Conservation (phyloP, 768 basidiomycete species). For the Naganishia vishniacii region DNA sequence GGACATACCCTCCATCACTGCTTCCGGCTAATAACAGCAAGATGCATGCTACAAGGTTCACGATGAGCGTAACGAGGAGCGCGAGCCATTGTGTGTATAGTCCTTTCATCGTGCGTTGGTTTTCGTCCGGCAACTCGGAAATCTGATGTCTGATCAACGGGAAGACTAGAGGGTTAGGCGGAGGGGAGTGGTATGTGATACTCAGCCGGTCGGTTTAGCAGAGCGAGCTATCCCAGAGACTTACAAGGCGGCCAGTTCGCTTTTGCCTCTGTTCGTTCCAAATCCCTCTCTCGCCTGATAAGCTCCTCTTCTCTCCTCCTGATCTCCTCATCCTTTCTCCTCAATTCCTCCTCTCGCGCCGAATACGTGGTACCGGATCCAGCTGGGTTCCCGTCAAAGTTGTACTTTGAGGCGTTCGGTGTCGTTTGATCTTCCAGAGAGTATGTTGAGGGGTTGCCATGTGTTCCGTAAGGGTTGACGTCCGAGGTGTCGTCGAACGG, state of each 20-base stretch:
- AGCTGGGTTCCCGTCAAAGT: slow-evolving; percentile 25
- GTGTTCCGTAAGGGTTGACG: slow-evolving; percentile 36
- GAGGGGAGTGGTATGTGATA: no score
- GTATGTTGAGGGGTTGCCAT: slow-evolving; percentile 40
- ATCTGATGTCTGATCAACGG: slow-evolving; percentile 94
- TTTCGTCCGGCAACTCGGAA: slow-evolving; percentile 73
- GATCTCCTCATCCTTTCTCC: slow-evolving; percentile 57
- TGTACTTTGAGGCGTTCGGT: slow-evolving; percentile 11
- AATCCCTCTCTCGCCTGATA: slow-evolving; percentile 60
- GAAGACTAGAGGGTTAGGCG: no score
- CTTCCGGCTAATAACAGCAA: slow-evolving; percentile 73
- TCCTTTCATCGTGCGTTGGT: slow-evolving; percentile 71
- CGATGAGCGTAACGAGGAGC: slow-evolving; percentile 68
- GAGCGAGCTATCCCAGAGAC: slow-evolving; percentile 39
- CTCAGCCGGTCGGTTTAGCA: no score
- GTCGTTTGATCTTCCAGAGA: slow-evolving; percentile 39
- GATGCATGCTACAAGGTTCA: slow-evolving; percentile 89
- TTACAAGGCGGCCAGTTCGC: slow-evolving; percentile 83
- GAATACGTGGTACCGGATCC: slow-evolving; percentile 20
- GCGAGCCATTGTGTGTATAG: slow-evolving; percentile 93
- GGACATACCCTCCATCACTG: slow-evolving; percentile 52
- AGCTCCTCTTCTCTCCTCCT: slow-evolving; percentile 75
- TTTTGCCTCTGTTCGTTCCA: slow-evolving; percentile 57
- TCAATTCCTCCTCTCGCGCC: slow-evolving; percentile 35
- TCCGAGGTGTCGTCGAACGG: slow-evolving; percentile 39